Percentiles rank a stretch among this genome's conserved stretches.
These are phyloP conservation scores for Ophiocordyceps robertsii DNA, from an alignment of 2,329 filamentous ascomycete genomes.

Conservation along the genomic window DNA sequence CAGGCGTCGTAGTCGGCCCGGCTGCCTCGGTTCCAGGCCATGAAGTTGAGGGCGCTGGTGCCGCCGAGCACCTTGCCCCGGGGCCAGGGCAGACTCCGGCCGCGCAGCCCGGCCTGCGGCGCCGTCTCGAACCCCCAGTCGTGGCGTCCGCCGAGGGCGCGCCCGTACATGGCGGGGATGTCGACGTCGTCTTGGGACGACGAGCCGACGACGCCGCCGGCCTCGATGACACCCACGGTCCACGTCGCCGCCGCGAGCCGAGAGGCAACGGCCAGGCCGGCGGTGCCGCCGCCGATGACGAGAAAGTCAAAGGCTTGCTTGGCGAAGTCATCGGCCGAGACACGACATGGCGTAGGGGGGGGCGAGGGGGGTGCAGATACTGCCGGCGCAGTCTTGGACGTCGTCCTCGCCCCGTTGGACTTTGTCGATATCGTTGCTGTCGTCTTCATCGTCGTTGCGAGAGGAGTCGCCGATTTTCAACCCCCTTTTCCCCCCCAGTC, in stretches of 20 bases:
- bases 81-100: slow-evolving; percentile 26
- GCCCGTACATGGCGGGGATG: slow-evolving; percentile 22
- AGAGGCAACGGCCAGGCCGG: slow-evolving; percentile 35
- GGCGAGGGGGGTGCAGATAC: neutral
- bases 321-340: slow-evolving; percentile 10
- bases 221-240: slow-evolving; percentile 18
- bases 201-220: slow-evolving; percentile 16
- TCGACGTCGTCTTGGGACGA: slow-evolving; percentile 19
- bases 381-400: neutral
- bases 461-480: too few species aligned
- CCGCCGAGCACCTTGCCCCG: slow-evolving; percentile 45
- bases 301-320: slow-evolving; percentile 19
- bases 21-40: slow-evolving; percentile 36
- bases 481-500: too few species aligned
- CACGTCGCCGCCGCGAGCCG: slow-evolving; percentile 29
- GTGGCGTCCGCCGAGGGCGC: slow-evolving; percentile 18
- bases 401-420: neutral
- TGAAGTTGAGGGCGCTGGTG: slow-evolving; percentile 45
- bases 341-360: neutral
- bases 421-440: neutral
- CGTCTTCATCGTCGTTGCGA: neutral
- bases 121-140: slow-evolving; percentile 29
- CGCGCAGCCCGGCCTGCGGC: slow-evolving; percentile 21
- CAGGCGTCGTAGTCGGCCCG: slow-evolving; percentile 40
- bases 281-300: slow-evolving; percentile 40